Percentiles rank a stretch among this genome's conserved stretches.
phyloP scores from a whole-genome alignment of 495 filamentous ascomycete genomes.

The Xylaria grammica region DNA sequence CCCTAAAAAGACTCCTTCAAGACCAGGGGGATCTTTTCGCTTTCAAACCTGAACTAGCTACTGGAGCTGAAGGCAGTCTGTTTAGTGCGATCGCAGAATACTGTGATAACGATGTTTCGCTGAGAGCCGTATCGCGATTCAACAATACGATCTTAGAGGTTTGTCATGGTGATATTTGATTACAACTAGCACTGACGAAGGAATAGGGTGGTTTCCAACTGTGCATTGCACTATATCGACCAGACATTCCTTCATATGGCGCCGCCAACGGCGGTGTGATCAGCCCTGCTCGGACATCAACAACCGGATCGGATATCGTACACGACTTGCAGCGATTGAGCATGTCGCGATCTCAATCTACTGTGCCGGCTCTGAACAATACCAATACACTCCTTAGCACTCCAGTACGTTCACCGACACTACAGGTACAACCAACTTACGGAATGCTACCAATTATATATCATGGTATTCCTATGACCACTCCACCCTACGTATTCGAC shows the following conservation, averaged over 20 bases:
- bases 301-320: slow-evolving; percentile 25
- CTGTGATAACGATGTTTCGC: slow-evolving; percentile 51
- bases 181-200: slow-evolving; percentile 19
- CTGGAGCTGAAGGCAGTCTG: slow-evolving; percentile 37
- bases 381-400: slow-evolving; percentile 37
- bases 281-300: slow-evolving; percentile 18
- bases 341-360: slow-evolving; percentile 29
- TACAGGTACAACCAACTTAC: slow-evolving; percentile 33
- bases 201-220: slow-evolving; percentile 34
- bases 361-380: slow-evolving; percentile 24
- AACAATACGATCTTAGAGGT: slow-evolving; percentile 54
- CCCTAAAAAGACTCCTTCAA: slow-evolving; percentile 53
- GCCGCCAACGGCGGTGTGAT: not conserved
- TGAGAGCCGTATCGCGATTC: slow-evolving; percentile 42
- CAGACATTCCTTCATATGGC: slow-evolving; percentile 23
- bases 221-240: slow-evolving; percentile 32
- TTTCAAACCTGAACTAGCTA: slow-evolving; percentile 44
- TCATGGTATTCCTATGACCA: slow-evolving; percentile 30
- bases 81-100: slow-evolving; percentile 60
- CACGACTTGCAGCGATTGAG: slow-evolving; percentile 34
- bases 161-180: slow-evolving; percentile 33
- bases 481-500: slow-evolving; percentile 40
- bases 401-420: slow-evolving; percentile 42
- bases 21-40: slow-evolving; percentile 61
- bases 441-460: slow-evolving; percentile 47